These are phyloP conservation scores for Thraustochytrium sp. DNA, from an alignment of 352 stramenopile genomes.

Conservation along the genomic window DNA sequence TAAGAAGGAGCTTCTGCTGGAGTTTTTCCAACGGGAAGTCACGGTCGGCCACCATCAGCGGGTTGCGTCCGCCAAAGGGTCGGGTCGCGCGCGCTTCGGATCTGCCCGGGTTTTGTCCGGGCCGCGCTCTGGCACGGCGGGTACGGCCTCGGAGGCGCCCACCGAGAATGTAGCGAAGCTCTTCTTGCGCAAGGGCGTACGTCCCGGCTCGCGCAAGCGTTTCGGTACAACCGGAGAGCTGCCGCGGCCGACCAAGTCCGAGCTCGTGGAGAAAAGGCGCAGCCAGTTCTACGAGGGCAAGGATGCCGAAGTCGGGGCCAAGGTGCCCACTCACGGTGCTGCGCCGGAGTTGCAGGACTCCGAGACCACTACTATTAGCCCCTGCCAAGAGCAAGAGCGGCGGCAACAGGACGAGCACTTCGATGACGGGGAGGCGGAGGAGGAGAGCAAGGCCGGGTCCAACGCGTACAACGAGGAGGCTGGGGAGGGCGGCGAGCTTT, in stretches of 20 bases:
- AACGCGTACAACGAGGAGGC: background rate
- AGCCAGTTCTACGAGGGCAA: constrained; percentile 14
- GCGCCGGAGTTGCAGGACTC: background rate
- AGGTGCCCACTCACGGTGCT: background rate
- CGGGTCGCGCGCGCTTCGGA: background rate
- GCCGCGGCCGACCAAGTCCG: background rate
- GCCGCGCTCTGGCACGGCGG: no score
- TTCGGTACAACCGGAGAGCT: background rate
- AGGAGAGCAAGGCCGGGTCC: background rate
- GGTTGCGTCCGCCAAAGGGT: background rate
- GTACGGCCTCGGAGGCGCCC: no score
- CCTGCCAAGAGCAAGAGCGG: background rate
- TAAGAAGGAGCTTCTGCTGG: background rate
- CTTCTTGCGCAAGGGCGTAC: no score
- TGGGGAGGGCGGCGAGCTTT: background rate
- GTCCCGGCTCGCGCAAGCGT: no score
- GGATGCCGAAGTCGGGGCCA: background rate
- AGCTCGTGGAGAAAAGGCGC: background rate
- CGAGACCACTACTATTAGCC: background rate
- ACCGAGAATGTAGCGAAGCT: no score
- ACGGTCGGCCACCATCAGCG: background rate
- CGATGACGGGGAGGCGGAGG: background rate
- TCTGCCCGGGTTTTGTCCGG: background rate
- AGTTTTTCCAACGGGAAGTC: background rate
- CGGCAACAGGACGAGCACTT: background rate